phyloP scores from a whole-genome alignment of 2,329 filamentous ascomycete species.

The Fusarium kyushuense region DNA sequence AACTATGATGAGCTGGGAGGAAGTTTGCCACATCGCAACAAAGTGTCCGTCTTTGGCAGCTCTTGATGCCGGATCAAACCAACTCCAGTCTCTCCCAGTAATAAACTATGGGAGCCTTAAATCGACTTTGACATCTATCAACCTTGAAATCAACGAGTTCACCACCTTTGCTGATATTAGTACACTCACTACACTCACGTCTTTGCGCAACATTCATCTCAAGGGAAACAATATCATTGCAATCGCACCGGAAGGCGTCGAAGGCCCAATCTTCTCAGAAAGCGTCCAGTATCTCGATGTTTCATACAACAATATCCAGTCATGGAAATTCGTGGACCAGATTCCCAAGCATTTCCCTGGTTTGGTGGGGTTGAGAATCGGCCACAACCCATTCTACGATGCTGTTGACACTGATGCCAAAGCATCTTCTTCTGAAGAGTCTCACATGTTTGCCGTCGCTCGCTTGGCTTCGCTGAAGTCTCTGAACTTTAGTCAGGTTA shows the following conservation, averaged over 20 bases:
- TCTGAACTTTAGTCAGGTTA: slow-evolving; percentile 81
- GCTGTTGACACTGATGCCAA: slow-evolving; percentile 56
- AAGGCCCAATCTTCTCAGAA: slow-evolving; percentile 62
- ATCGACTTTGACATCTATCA: slow-evolving; percentile 69
- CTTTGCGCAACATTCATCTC: slow-evolving; percentile 73
- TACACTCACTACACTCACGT: slow-evolving; percentile 62
- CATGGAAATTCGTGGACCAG: slow-evolving; percentile 80
- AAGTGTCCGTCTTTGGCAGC: slow-evolving; percentile 66
- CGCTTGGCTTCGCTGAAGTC: slow-evolving; percentile 75
- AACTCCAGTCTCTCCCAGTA: slow-evolving; percentile 64
- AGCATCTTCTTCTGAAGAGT: slow-evolving; percentile 75
- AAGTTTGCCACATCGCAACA: slow-evolving; percentile 66
- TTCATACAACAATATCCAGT: slow-evolving; percentile 75
- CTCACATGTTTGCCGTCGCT: slow-evolving; percentile 88
- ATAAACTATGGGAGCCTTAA: slow-evolving; percentile 57
- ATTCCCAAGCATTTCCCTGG: slow-evolving; percentile 78
- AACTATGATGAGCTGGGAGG: slow-evolving; percentile 73
- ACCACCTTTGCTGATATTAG: slow-evolving; percentile 67
- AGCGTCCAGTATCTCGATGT: slow-evolving; percentile 76
- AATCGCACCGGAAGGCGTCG: slow-evolving; percentile 48
- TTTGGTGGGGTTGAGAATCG: slow-evolving; percentile 79
- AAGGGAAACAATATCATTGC: slow-evolving; percentile 79
- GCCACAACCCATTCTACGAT: slow-evolving; percentile 87
- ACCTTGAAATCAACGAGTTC: slow-evolving; percentile 80
- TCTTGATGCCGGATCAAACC: slow-evolving; percentile 69